Conservation (phyloP, 768 basidiomycete genomes). For the Lactarius tabidus region DNA sequence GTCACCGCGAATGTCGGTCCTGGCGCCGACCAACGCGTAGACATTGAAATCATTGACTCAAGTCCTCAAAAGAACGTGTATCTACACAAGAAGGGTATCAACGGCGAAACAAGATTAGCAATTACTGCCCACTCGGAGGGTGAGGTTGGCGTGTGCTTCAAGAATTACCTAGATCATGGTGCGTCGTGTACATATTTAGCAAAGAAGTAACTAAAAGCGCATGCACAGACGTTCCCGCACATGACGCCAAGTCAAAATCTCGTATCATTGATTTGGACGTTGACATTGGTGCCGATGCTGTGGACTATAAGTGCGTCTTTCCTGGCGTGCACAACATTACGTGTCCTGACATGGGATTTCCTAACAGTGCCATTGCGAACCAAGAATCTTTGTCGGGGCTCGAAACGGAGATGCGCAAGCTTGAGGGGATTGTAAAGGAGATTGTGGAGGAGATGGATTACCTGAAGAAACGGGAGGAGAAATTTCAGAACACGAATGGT, state of each 20-base stretch:
- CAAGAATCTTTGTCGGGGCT: slow-evolving; percentile 94
- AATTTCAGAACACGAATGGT: slow-evolving; percentile 89
- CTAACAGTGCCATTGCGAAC: slow-evolving; percentile 87
- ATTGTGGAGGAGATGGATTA: slow-evolving; percentile 91
- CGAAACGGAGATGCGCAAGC: slow-evolving; percentile 97
- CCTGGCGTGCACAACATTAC: not conserved
- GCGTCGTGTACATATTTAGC: slow-evolving; percentile 32
- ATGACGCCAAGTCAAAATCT: slow-evolving; percentile 46
- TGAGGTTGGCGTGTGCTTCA: slow-evolving; percentile 94
- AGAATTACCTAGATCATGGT: slow-evolving; percentile 75
- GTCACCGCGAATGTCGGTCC: slow-evolving; percentile 91
- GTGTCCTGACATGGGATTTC: slow-evolving; percentile 6
- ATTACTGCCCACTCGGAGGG: slow-evolving; percentile 92
- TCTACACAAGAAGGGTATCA: slow-evolving; percentile 82
- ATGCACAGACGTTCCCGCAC: slow-evolving; percentile 27
- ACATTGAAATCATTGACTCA: slow-evolving; percentile 93
- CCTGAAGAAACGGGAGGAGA: slow-evolving; percentile 84
- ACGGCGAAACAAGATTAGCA: slow-evolving; percentile 87
- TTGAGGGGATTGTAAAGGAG: slow-evolving; percentile 93
- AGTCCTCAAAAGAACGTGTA: slow-evolving; percentile 83
- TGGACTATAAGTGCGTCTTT: slow-evolving; percentile 92
- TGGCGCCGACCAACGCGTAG: slow-evolving; percentile 73
- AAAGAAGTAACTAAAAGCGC: not conserved
- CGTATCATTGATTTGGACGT: slow-evolving; percentile 89
- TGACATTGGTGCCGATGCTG: slow-evolving; percentile 96